Base-by-base conservation (phyloP, 306 rosid species). In the Luffa aegyptiaca region DNA sequence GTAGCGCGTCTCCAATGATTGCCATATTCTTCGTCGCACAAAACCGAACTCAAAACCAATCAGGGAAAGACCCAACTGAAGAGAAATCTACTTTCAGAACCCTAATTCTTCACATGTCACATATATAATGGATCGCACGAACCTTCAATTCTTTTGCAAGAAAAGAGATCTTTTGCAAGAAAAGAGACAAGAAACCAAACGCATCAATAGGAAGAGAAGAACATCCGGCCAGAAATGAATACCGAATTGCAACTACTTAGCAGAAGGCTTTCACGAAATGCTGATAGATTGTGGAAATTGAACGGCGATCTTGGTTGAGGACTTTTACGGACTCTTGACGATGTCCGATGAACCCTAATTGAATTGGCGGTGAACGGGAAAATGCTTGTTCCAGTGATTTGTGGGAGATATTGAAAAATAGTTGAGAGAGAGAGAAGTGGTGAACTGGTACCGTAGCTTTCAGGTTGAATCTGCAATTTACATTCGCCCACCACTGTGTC, bases 1-100 rank as follows among this genome's bases (percentile, higher is more conserved):
- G 97, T 81, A 95, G 97, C 81, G 99, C 99, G 86, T 89, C 96
- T 81, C 97, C 90, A 72, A 95, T 89, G 26, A 91, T 85, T 81
- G 85, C 92, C 99, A 95, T 95, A 42, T 37, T 57, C 64, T n/a
- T 74, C 39, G 9, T 61, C 39, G 48, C 72, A 64, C 62, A 64
- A 77, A 20, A 65, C 44, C 83, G 36, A 62, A 44, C 73, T 80
- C 63, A 59, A 63, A n/a, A 56, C 51, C 76, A 37, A 51, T 79
- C 65, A 35, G 13, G 61, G 66, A 14, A 21, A 26, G 0, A 65
- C 42, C 66, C 13, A 66, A 41, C 42, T 63, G 56, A 46, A 58
- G 4, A 36, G 18, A 51, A 51, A 37, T 52, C n/a, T 18, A 5
- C 65, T 13, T 18, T 76, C n/a, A 48, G 45, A 61, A 59, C 66